Percentiles rank a stretch among this genome's conserved stretches.
Conservation (phyloP, 345 rosid genomes). For the Eucalyptus viminalis region DNA sequence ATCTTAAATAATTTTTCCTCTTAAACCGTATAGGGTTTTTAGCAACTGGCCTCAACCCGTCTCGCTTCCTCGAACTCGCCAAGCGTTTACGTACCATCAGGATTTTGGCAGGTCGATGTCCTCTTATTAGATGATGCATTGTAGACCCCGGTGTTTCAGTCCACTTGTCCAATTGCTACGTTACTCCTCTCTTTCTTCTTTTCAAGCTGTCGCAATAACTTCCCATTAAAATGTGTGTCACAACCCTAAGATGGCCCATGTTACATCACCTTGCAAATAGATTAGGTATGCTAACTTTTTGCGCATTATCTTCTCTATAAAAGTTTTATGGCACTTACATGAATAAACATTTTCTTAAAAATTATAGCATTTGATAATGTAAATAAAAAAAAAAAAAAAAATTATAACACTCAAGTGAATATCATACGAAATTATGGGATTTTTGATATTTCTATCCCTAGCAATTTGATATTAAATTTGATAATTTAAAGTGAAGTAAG, state of each 20-base stretch:
- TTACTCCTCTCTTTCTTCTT: background rate
- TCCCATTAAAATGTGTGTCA: background rate
- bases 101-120: background rate
- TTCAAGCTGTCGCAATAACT: background rate
- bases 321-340: background rate
- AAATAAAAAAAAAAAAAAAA: too few relatives aligned
- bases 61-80: background rate
- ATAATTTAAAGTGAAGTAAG: background rate
- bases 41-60: background rate
- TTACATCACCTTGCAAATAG: background rate
- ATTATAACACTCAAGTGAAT: accelerated
- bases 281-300: background rate
- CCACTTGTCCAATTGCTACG: background rate
- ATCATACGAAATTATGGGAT: accelerated
- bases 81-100: background rate
- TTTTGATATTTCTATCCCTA: too few relatives aligned
- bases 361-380: too few relatives aligned
- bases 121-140: background rate
- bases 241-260: background rate
- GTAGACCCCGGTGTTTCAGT: background rate
- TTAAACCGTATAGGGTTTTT: background rate
- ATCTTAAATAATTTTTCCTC: background rate
- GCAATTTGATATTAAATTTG: background rate
- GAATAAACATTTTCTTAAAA: too few relatives aligned
- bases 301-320: background rate